Conservation (phyloP, 2,329 filamentous ascomycete species). For the Pyricularia pennisetigena region DNA sequence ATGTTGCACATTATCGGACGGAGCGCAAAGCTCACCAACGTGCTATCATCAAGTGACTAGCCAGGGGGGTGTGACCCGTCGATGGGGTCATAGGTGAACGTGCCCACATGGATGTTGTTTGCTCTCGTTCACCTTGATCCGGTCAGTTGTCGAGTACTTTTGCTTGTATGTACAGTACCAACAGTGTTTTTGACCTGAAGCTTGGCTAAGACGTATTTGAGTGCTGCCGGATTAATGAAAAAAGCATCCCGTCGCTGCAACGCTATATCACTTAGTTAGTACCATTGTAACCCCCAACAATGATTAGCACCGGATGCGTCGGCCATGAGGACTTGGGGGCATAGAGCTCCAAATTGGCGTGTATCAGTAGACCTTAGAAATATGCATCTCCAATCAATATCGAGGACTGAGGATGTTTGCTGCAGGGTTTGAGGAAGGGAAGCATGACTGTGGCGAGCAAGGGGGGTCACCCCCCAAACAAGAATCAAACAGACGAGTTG, state of each 20-base stretch:
- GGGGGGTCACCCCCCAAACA: conserved; percentile 28
- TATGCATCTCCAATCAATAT: neutral
- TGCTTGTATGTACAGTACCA: neutral
- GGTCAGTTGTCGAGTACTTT: neutral
- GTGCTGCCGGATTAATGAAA: neutral
- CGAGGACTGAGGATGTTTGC: neutral
- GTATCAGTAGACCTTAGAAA: neutral
- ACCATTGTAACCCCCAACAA: neutral
- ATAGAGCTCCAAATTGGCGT: neutral
- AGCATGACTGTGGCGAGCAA: conserved; percentile 27
- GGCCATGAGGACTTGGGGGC: neutral
- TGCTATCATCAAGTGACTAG: neutral
- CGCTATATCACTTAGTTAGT: neutral
- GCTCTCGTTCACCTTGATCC: neutral
- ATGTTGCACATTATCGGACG: neutral
- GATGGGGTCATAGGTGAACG: neutral
- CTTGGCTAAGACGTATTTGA: neutral
- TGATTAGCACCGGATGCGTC: neutral
- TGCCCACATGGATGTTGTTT: neutral
- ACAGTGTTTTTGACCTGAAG: neutral
- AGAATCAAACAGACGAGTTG: conserved; percentile 29
- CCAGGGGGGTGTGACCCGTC: neutral
- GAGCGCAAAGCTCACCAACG: neutral
- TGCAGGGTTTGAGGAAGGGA: conserved; percentile 24
- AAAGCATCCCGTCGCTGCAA: neutral